These are phyloP conservation scores for Jimgerdemannia lactiflua DNA, from an alignment of 192 early-diverging fungal genomes.

Conservation along the genomic window DNA sequence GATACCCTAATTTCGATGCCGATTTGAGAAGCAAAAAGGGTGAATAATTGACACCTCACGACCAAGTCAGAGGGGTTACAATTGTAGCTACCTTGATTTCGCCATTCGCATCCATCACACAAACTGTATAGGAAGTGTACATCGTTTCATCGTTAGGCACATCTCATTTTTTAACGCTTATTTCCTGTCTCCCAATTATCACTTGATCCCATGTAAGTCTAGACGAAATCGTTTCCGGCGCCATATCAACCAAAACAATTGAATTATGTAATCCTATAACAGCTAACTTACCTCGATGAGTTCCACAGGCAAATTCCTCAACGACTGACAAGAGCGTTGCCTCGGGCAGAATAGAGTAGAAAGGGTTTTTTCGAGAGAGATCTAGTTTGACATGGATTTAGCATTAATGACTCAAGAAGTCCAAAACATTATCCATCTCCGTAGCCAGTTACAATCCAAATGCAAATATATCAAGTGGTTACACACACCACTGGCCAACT, in stretches of 20 bases:
- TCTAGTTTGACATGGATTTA: constrained; percentile 33
- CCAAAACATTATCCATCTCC: too few relatives aligned
- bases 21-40: not conserved
- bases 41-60: not conserved
- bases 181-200: too few relatives aligned
- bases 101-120: constrained; percentile 62
- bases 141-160: not conserved
- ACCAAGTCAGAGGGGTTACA: not conserved
- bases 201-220: too few relatives aligned
- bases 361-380: constrained; percentile 79
- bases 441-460: too few relatives aligned
- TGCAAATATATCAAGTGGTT: not conserved
- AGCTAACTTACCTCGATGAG: constrained; percentile 58
- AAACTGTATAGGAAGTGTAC: constrained; percentile 43
- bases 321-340: constrained; percentile 69
- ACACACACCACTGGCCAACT: constrained; percentile 54
- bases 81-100: constrained; percentile 38
- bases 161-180: not conserved
- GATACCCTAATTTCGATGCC: constrained; percentile 45
- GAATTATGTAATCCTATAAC: too few relatives aligned
- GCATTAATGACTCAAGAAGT: too few relatives aligned
- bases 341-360: constrained; percentile 76
- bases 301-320: constrained; percentile 69
- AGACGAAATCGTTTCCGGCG: too few relatives aligned
- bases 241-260: too few relatives aligned